Conservation (phyloP, 108 stramenopile genomes). For the Cyclotella sp. region DNA sequence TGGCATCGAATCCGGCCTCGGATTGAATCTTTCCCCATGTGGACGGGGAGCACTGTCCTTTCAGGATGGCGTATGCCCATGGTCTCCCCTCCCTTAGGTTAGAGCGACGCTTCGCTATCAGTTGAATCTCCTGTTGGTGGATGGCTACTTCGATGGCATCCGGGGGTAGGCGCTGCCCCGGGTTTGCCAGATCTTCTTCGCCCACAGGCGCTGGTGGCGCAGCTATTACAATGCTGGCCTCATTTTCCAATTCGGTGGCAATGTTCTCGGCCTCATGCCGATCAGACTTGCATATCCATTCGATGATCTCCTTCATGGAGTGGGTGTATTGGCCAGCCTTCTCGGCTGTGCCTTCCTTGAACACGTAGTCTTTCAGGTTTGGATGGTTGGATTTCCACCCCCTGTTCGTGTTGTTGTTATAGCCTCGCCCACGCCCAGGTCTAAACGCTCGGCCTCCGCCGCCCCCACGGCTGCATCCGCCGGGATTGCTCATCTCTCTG, state of each 20-base stretch:
- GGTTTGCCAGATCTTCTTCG: no score
- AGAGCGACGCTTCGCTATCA: neutral
- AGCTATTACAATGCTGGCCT: neutral
- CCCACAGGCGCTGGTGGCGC: neutral
- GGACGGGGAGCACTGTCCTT: no score
- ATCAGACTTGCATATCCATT: neutral
- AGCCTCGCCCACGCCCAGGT: no score
- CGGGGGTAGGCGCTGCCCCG: neutral
- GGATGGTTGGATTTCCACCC: neutral
- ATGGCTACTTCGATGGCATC: neutral
- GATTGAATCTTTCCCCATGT: no score
- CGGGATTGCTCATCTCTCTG: no score
- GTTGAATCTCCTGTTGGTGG: no score
- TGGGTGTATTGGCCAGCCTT: neutral
- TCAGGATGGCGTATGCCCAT: neutral
- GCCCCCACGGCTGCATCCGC: no score
- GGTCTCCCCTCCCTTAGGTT: neutral
- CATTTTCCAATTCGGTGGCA: neutral
- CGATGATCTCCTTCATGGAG: no score
- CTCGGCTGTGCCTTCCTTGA: conserved; percentile 1
- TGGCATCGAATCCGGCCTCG: neutral
- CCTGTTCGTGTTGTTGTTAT: neutral
- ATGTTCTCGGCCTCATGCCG: no score
- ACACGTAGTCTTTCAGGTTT: neutral
- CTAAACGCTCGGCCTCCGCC: no score